phyloP scores from a whole-genome alignment of 768 basidiomycete genomes.

The Leccinum broughii region DNA sequence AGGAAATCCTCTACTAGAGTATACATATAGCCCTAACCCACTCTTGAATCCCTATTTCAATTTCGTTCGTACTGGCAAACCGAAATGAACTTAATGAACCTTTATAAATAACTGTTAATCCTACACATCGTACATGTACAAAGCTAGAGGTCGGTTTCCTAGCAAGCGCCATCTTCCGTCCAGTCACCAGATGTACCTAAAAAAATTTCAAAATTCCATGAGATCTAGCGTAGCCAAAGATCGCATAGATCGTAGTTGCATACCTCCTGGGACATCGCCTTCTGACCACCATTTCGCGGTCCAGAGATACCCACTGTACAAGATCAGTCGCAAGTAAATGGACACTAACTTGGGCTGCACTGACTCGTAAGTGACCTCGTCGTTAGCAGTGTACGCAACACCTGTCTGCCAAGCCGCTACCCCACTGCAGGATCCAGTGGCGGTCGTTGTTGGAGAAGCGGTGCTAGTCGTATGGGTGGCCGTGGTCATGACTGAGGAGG shows the following conservation, averaged over 20 bases:
- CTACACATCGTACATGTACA: not conserved
- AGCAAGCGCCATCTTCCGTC: slow-evolving; percentile 58
- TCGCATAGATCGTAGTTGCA: slow-evolving; percentile 1
- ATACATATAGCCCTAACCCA: not conserved
- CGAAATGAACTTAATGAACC: not conserved
- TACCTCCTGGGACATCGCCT: slow-evolving; percentile 49
- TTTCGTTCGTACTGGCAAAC: not conserved
- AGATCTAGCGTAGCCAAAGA: not conserved
- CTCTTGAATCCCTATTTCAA: not conserved
- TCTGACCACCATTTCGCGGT: slow-evolving; percentile 66
- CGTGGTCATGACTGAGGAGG: slow-evolving; percentile 16
- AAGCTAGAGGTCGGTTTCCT: not conserved
- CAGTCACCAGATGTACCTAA: slow-evolving; percentile 54
- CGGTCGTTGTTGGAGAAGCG: slow-evolving; percentile 19
- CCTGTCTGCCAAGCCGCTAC: slow-evolving; percentile 49
- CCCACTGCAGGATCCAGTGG: slow-evolving; percentile 44
- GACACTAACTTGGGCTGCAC: slow-evolving; percentile 15
- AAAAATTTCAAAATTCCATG: not conserved
- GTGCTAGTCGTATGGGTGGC: slow-evolving; percentile 13
- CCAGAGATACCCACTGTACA: slow-evolving; percentile 35
- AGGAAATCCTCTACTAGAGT: not conserved
- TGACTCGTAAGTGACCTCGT: slow-evolving; percentile 52
- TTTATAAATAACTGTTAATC: not conserved
- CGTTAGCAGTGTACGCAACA: slow-evolving; percentile 51
- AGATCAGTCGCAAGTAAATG: slow-evolving; percentile 5